A percentile compares a stretch with the other conserved stretches of the same genome.
Conservation (phyloP, 306 rosid genomes). For the Hippophae rhamnoides region DNA sequence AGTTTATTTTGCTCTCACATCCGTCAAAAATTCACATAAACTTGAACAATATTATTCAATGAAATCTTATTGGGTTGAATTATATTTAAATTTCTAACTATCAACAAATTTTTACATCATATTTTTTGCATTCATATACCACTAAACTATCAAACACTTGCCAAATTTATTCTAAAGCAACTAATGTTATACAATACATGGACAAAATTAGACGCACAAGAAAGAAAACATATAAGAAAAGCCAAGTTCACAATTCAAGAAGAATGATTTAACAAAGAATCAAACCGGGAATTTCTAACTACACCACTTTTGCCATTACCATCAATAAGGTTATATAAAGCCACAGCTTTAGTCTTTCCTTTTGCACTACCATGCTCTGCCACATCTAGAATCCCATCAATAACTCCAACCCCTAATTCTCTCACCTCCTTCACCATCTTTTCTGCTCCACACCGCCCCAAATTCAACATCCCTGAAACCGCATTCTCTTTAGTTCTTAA, state of each 20-base stretch:
- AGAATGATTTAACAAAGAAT: slow-evolving; percentile 23
- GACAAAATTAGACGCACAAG: too few relatives aligned
- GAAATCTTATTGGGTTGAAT: too few relatives aligned
- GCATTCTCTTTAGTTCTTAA: slow-evolving; percentile 74
- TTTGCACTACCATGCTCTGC: slow-evolving; percentile 39
- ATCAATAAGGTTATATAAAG: slow-evolving; percentile 39
- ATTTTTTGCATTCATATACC: too few relatives aligned
- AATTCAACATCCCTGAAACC: slow-evolving; percentile 59
- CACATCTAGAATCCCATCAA: slow-evolving; percentile 56
- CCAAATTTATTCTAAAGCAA: background rate
- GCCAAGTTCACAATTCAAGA: slow-evolving; percentile 4
- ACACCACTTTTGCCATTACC: slow-evolving; percentile 16
- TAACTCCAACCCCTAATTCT: slow-evolving; percentile 31
- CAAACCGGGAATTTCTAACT: slow-evolving; percentile 34
- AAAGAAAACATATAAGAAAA: background rate
- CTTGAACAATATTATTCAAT: too few relatives aligned
- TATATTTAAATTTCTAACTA: too few relatives aligned
- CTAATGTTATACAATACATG: too few relatives aligned
- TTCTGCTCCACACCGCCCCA: slow-evolving; percentile 50
- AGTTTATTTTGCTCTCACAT: too few relatives aligned
- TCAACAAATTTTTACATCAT: too few relatives aligned
- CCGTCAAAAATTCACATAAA: too few relatives aligned
- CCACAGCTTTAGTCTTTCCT: slow-evolving; percentile 53
- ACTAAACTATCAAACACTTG: too few relatives aligned
- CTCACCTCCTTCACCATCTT: slow-evolving; percentile 41